Evolutionary conservation across 78 protist genomes (phyloP), one percentile per base, ranked within the genome.

Genomic region (Monosiga brevicollis): DNA sequence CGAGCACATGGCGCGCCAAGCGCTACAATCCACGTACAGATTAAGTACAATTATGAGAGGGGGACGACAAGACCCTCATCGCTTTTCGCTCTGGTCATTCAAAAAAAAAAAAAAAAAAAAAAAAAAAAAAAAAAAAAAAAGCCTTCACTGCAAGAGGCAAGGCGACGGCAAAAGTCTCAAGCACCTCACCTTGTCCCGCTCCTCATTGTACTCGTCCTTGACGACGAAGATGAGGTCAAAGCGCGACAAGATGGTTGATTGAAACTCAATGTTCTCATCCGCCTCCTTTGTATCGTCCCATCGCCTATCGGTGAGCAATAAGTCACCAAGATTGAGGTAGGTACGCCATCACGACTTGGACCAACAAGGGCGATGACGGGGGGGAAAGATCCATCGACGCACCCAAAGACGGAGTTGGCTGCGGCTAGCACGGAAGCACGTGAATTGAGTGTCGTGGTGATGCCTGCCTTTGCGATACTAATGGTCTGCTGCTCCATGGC

Each of bases 401-500:
- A 49, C 62, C 99, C 99, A 76, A 87, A 91, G 26, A 85, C 83
- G 2, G 99, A 99, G 90, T 99, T 99, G 73, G 99, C 99, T 0
- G 99, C 99, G 0, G 99, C 99, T 37, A 99, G 87, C 25, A 99
- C 99, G 26, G 98, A n/a, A 3, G 99, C 92, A 36, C 99, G 88
- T 9, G 96, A 79, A 93, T 98, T 98, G 80, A 99, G 91, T 71
- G 97, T 87, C 42, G 99, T 97, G 24, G 99, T 97, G 84, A 99
- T 97, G 80, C 99, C 99, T 0, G 99, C 99, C 80, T 95, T 95
- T 24, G 99, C 99, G 73, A 99, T 95, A 36, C 99, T 95, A 79
- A 99, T 98, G 38, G 99, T 99, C 86, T 99, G 99, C 86, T 99
- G 99, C 89, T 99, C 99, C 99, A 98, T 98, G 40, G 99, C 99